Evolutionary conservation across 129 eudicot species (phyloP), one percentile per base, ranked within the genome.

Genomic region (Lactuca sativa): DNA sequence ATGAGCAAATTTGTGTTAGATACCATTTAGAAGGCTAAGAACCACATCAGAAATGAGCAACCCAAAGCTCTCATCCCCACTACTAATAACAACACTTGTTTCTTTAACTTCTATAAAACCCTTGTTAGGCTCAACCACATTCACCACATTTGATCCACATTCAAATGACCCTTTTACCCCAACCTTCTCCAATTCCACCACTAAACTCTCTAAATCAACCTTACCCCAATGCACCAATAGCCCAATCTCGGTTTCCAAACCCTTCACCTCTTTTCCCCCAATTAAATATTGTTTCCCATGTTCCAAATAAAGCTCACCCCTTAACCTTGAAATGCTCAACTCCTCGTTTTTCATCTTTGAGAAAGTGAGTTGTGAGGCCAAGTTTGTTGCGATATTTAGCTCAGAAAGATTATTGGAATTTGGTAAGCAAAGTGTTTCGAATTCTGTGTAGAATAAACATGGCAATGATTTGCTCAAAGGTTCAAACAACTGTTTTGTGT

Each of bases 231-330:
- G 72, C 73, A 85, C 65, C 77, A 76, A 43, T 21, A 80, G 66
- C 62, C 59, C 80, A 3, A 57, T 32, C 68, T 67, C 80, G 4
- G 54, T 32, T 65, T 67, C 67, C 33, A 53, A 56, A 34, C 75
- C 49, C 32, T 40, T 9, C 17, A 7, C 58, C 13, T 65, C 67
- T 3, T 73, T 73, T 38, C 72, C 82, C 14, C 59, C 67, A 41
- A 51, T 53, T 62, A 89, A 69, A 47, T 73, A 82, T 55, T 81
- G 78, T 58, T 67, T 87, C 7, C 95, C 95, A 1, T 78, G 75
- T 55, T 89, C 90, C 38, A 83, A 58, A 14, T 59, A 64, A 7
- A 90, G 81, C 59, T 85, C 86, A 6, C 99, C 99, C 59, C 78
- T 82, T 76, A 87, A 71, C 71, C 92, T 87, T 31, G 90, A 72